phyloP scores from a whole-genome alignment of 2,329 filamentous ascomycete genomes.

The Geosmithia morbida region DNA sequence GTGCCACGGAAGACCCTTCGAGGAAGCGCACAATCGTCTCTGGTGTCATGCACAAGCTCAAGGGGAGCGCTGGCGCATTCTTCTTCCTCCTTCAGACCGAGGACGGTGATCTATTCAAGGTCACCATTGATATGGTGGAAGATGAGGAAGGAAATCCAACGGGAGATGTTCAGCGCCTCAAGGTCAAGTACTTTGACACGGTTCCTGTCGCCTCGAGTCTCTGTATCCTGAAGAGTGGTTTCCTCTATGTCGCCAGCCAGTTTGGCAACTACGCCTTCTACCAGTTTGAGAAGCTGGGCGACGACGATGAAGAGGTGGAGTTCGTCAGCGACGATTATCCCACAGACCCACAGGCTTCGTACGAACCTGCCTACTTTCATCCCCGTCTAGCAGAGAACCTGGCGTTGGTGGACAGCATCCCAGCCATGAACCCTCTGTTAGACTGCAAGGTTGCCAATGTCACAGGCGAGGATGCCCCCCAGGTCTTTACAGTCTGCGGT shows the following conservation, averaged over 20 bases:
- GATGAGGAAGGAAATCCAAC: conserved; percentile 66
- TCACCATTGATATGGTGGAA: conserved; percentile 82
- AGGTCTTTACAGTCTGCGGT: conserved; percentile 88
- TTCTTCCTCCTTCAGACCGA: conserved; percentile 95
- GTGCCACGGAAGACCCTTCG: conserved; percentile 81
- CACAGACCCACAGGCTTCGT: conserved; percentile 55
- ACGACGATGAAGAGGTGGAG: conserved; percentile 82
- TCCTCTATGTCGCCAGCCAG: conserved; percentile 84
- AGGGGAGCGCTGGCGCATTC: conserved; percentile 68
- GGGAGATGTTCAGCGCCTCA: conserved; percentile 67
- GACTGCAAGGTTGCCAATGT: conserved; percentile 88
- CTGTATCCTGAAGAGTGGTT: conserved; percentile 89
- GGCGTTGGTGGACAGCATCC: conserved; percentile 69
- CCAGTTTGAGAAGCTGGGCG: conserved; percentile 92
- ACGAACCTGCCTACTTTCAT: conserved; percentile 72
- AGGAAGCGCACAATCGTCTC: conserved; percentile 77
- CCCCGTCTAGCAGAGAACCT: conserved; percentile 70
- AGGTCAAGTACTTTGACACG: conserved; percentile 97
- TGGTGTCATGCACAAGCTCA: conserved; percentile 95
- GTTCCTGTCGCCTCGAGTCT: conserved; percentile 78
- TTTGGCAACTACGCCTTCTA: conserved; percentile 91
- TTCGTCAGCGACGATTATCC: conserved; percentile 76
- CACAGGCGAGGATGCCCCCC: conserved; percentile 83
- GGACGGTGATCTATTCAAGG: conserved; percentile 96
- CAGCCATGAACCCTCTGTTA: conserved; percentile 81